phyloP scores from a whole-genome alignment of 2,329 filamentous ascomycete genomes.

The Xenoacremonium recifei region DNA sequence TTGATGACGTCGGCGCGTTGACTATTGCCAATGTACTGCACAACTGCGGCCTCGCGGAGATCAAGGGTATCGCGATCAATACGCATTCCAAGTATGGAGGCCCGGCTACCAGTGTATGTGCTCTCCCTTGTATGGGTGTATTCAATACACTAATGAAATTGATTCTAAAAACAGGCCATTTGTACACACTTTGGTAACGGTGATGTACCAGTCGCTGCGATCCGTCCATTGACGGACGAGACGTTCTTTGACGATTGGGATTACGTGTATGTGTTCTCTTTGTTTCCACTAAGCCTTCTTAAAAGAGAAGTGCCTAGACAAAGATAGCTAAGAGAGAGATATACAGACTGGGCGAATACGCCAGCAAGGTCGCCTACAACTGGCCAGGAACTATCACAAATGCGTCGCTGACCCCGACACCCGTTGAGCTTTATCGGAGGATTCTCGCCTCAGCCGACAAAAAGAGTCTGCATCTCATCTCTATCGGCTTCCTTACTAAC shows the following conservation, averaged over 20 bases:
- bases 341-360: slow-evolving; percentile 42
- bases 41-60: slow-evolving; percentile 29
- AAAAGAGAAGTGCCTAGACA: neutral
- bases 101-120: slow-evolving; percentile 25
- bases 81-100: slow-evolving; percentile 40
- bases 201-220: slow-evolving; percentile 36
- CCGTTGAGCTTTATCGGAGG: slow-evolving; percentile 45
- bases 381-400: slow-evolving; percentile 16
- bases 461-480: neutral
- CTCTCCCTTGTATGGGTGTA: neutral
- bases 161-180: slow-evolving; percentile 34
- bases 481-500: slow-evolving; percentile 6
- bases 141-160: neutral
- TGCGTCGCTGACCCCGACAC: slow-evolving; percentile 32
- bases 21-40: slow-evolving; percentile 2
- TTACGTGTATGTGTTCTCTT: neutral
- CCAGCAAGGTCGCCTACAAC: slow-evolving; percentile 44
- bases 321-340: neutral
- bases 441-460: neutral
- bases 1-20: slow-evolving; percentile 34
- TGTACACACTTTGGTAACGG: slow-evolving; percentile 39
- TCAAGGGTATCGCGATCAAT: slow-evolving; percentile 41
- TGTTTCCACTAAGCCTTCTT: neutral
- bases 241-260: slow-evolving; percentile 42
- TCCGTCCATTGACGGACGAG: slow-evolving; percentile 38